Evolutionary conservation across 2,329 filamentous ascomycete genomes (phyloP).

Genomic region (Nothomitra cinnamomea): DNA sequence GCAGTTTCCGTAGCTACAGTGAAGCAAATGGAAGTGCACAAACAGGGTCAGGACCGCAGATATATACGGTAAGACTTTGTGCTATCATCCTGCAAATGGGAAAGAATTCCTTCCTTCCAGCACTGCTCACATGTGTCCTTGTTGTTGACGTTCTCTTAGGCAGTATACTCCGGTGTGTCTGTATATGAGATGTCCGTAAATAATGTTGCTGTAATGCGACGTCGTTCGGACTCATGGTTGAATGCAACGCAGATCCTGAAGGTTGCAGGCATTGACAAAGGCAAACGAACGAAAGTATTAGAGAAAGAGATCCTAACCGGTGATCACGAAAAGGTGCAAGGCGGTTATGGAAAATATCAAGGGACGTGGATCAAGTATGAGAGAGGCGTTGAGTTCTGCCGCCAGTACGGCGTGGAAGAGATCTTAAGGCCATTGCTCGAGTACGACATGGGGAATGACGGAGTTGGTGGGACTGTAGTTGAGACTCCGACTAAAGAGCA

Average conservation of each 20-base stretch:
- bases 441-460: conserved; percentile 30
- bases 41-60: conserved; percentile 23
- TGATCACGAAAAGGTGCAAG: conserved; percentile 96
- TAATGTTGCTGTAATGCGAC: conserved; percentile 83
- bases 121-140: background rate
- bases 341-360: conserved; percentile 97
- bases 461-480: conserved; percentile 40
- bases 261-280: conserved; percentile 92
- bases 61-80: conserved; percentile 25
- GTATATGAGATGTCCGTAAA: conserved; percentile 99
- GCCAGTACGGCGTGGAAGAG: conserved; percentile 42
- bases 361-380: conserved; percentile 97
- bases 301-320: conserved; percentile 96
- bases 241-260: conserved; percentile 98
- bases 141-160: conserved; percentile 26
- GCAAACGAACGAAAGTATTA: conserved; percentile 90
- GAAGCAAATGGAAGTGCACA: conserved; percentile 24
- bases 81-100: conserved; percentile 5
- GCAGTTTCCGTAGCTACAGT: conserved; percentile 23
- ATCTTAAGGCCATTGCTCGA: conserved; percentile 29
- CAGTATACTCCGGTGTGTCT: conserved; percentile 85
- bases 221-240: conserved; percentile 85
- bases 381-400: conserved; percentile 80
- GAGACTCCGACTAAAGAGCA: conserved; percentile 62
- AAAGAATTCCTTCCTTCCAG: background rate